phyloP scores from a whole-genome alignment of 805 yeast species.

The Candida tibetensis region DNA sequence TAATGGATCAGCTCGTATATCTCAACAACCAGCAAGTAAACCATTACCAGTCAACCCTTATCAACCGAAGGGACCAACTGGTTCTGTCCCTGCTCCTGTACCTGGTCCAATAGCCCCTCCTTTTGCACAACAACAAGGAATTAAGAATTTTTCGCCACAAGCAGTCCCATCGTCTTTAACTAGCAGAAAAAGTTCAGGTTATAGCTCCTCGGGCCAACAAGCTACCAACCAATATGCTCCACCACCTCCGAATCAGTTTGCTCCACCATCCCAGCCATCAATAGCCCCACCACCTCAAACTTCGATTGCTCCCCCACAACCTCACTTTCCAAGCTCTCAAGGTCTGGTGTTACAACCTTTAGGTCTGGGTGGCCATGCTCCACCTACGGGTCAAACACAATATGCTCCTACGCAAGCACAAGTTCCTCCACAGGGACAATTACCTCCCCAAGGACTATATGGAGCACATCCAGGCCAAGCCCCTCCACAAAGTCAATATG shows the following conservation, averaged over 20 bases:
- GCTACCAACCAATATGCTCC: neutral
- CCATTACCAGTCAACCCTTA: constrained; percentile 22
- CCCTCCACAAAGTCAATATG: constrained; percentile 3
- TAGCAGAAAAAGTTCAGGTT: neutral
- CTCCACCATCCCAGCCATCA: constrained; percentile 7
- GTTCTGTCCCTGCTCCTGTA: constrained; percentile 1
- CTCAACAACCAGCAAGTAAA: constrained; percentile 10
- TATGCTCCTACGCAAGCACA: too few species aligned
- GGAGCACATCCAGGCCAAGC: neutral
- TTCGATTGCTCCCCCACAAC: constrained; percentile 8
- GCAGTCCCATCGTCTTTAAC: too few species aligned
- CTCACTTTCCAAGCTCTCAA: constrained; percentile 2
- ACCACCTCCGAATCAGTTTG: constrained; percentile 2
- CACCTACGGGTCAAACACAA: too few species aligned
- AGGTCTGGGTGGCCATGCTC: neutral
- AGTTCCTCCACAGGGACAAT: too few species aligned
- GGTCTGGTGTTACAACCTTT: neutral
- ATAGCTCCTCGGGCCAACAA: too few species aligned
- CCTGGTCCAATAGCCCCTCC: neutral
- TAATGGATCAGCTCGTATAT: constrained; percentile 7
- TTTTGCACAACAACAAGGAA: neutral
- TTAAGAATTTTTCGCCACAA: too few species aligned
- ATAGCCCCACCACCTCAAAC: neutral
- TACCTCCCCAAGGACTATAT: neutral
- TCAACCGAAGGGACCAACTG: constrained; percentile 31